phyloP scores from a whole-genome alignment of 495 filamentous ascomycete genomes.

The Lineolata rhizophorae region DNA sequence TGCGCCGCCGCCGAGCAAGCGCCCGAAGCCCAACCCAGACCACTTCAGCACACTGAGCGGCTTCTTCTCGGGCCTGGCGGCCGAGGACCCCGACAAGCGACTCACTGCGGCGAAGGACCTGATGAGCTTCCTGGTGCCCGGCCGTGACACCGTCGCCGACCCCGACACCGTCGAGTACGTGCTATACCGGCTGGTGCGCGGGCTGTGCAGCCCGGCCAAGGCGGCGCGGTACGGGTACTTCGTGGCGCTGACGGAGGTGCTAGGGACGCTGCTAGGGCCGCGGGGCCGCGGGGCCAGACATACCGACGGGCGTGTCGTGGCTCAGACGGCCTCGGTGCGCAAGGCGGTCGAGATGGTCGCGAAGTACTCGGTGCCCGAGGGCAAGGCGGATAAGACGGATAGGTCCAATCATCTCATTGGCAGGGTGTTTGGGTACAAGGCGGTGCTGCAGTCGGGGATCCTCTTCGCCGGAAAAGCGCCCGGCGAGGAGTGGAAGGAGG shows the following conservation, averaged over 20 bases:
- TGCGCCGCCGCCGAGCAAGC: too few relatives aligned
- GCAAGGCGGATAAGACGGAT: constrained; percentile 53
- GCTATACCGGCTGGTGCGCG: constrained; percentile 51
- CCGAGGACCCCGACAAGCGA: too few relatives aligned
- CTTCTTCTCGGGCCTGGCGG: too few relatives aligned
- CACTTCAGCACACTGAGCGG: too few relatives aligned
- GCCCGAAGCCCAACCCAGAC: too few relatives aligned
- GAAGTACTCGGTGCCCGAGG: constrained; percentile 39
- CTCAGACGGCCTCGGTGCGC: constrained; percentile 14
- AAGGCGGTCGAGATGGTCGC: constrained; percentile 51
- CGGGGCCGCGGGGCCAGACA: neutral
- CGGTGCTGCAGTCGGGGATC: constrained; percentile 57
- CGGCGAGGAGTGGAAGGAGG: constrained; percentile 32
- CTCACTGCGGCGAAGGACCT: neutral
- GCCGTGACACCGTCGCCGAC: neutral
- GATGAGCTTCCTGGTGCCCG: neutral
- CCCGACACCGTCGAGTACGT: constrained; percentile 12
- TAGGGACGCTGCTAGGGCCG: constrained; percentile 36
- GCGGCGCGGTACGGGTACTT: constrained; percentile 82
- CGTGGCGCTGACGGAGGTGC: constrained; percentile 63
- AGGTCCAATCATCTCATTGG: constrained; percentile 70
- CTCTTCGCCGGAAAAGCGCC: constrained; percentile 31
- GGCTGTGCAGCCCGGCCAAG: constrained; percentile 75
- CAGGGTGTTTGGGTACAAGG: constrained; percentile 65
- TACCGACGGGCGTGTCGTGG: neutral